phyloP scores from a whole-genome alignment of 2,329 filamentous ascomycete species.

The Fusarium sp. region DNA sequence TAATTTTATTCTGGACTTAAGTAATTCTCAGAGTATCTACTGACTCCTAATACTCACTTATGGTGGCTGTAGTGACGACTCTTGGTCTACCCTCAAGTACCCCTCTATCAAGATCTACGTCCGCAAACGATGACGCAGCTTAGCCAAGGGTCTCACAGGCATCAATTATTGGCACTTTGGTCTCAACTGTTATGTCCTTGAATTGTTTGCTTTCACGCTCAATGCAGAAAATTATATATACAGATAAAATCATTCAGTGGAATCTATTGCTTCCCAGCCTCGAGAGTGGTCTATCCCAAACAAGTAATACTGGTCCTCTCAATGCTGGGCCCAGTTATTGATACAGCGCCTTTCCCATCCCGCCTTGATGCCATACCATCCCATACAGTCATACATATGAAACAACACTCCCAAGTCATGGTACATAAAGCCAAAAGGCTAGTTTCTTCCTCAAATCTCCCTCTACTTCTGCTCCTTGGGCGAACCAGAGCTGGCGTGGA shows the following conservation, averaged over 20 bases:
- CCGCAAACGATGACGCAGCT: conserved; percentile 36
- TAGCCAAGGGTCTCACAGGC: conserved; percentile 21
- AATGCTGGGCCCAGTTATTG: conserved; percentile 40
- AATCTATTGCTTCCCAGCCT: conserved; percentile 50
- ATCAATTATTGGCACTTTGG: no score
- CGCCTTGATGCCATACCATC: conserved; percentile 46
- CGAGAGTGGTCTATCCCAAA: conserved; percentile 47
- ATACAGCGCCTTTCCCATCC: conserved; percentile 46
- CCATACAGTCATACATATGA: conserved; percentile 50
- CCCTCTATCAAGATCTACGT: conserved; percentile 30
- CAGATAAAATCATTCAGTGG: conserved; percentile 47
- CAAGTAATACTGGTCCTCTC: conserved; percentile 36
- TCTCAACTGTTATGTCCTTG: no score
- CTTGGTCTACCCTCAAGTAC: neutral
- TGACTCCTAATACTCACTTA: rapidly evolving
- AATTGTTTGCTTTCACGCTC: no score
- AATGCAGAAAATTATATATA: conserved; percentile 28
- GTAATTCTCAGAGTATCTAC: rapidly evolving
- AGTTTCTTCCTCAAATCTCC: neutral
- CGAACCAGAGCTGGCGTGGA: conserved; percentile 45
- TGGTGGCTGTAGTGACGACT: neutral
- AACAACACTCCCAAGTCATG: conserved; percentile 43
- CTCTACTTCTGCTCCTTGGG: conserved; percentile 53
- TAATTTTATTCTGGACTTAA: rapidly evolving
- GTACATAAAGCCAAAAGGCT: conserved; percentile 40